Evolutionary conservation across 2,329 filamentous ascomycete species (phyloP).

Genomic region (Acrocalymma vagum): DNA sequence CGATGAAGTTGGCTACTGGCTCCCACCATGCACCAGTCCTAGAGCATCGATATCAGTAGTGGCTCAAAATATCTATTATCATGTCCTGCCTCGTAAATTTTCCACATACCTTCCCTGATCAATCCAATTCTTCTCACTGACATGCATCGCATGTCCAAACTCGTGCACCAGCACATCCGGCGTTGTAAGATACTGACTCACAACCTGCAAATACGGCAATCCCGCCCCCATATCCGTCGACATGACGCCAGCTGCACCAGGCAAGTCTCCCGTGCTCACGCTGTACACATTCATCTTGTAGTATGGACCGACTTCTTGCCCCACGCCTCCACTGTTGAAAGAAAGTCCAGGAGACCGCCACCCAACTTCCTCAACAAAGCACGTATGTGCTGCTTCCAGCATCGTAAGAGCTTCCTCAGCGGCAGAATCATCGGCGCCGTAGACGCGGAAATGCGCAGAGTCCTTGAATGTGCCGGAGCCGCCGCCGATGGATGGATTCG

Average conservation of each 20-base stretch:
- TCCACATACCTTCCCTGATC: conserved; percentile 42
- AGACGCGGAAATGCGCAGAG: conserved; percentile 51
- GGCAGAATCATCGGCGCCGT: conserved; percentile 38
- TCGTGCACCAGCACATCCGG: conserved; percentile 58
- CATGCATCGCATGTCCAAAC: conserved; percentile 59
- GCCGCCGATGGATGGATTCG: conserved; percentile 19
- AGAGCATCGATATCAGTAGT: too few species aligned
- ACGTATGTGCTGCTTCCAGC: conserved; percentile 55
- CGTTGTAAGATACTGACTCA: conserved; percentile 47
- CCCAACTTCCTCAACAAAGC: conserved; percentile 24
- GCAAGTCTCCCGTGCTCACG: conserved; percentile 34
- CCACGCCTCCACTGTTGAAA: conserved; percentile 19
- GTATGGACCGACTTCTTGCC: conserved; percentile 49
- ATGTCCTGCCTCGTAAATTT: too few species aligned
- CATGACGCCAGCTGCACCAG: conserved; percentile 54
- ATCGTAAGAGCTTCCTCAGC: conserved; percentile 46
- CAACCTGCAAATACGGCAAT: conserved; percentile 55
- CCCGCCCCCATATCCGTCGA: conserved; percentile 51
- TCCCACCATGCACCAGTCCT: conserved; percentile 62
- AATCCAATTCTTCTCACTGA: conserved; percentile 45
- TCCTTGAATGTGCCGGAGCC: conserved; percentile 19
- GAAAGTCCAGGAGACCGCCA: conserved; percentile 30
- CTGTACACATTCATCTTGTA: conserved; percentile 58
- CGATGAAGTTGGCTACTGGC: conserved; percentile 59
- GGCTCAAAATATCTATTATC: neutral